A percentile compares a stretch with the other conserved stretches of the same genome.
Evolutionary conservation across 345 rosid genomes (phyloP).

Genomic region (Populus ilicifolia): DNA sequence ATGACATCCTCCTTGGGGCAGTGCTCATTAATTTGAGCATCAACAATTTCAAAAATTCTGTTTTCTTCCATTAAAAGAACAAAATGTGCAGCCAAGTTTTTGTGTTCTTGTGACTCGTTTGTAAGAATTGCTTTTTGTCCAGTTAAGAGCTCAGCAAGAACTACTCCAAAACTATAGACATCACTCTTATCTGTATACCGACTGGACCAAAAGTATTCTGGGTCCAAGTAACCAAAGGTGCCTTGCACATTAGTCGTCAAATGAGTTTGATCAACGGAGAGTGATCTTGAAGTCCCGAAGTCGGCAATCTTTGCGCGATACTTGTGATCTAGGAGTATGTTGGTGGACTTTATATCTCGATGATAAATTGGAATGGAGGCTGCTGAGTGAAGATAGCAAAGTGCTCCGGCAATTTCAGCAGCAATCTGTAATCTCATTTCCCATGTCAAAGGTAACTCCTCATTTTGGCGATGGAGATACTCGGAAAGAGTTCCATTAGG

Average conservation of each 20-base stretch:
- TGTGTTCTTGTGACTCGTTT: neutral
- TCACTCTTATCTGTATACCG: slow-evolving; percentile 21
- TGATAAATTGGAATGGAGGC: too few species aligned
- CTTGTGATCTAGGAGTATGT: neutral
- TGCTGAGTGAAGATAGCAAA: too few species aligned
- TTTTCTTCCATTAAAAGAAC: neutral
- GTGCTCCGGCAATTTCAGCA: too few species aligned
- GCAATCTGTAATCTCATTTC: too few species aligned
- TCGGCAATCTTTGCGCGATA: slow-evolving; percentile 20
- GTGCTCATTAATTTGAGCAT: neutral
- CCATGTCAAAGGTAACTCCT: too few species aligned
- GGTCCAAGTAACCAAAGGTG: slow-evolving; percentile 30
- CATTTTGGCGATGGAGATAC: too few species aligned
- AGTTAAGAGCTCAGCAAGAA: slow-evolving; percentile 10
- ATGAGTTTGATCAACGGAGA: slow-evolving; percentile 17
- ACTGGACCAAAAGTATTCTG: slow-evolving; percentile 4
- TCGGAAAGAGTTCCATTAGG: too few species aligned
- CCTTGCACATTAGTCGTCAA: slow-evolving; percentile 25
- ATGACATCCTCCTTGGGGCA: too few species aligned
- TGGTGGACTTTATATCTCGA: too few species aligned
- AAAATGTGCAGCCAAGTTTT: slow-evolving; percentile 17
- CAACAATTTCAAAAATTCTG: neutral
- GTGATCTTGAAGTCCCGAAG: slow-evolving; percentile 20
- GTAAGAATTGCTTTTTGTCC: slow-evolving; percentile 19
- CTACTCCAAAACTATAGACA: slow-evolving; percentile 27